phyloP scores from a whole-genome alignment of 2,329 filamentous ascomycete species.

The Periconia digitata region DNA sequence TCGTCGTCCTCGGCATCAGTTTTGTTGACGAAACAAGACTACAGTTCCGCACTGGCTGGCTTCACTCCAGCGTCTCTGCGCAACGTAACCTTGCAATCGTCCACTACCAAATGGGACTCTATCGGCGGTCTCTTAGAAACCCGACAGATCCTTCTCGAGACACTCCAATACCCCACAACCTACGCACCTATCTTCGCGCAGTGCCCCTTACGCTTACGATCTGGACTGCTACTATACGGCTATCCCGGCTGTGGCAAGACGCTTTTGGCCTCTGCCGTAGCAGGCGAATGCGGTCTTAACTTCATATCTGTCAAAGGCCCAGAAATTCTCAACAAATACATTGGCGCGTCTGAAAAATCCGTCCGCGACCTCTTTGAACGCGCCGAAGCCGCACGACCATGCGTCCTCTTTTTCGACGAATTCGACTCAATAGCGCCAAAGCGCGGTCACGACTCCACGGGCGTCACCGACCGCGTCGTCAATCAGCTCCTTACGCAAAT shows the following conservation, averaged over 20 bases:
- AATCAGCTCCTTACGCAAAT: constrained; percentile 98
- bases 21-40: constrained; percentile 72
- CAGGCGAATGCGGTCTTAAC: constrained; percentile 94
- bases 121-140: constrained; percentile 89
- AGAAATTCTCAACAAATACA: constrained; percentile 98
- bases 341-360: constrained; percentile 94
- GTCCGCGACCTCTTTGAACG: constrained; percentile 94
- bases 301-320: constrained; percentile 98
- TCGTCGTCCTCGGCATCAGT: constrained; percentile 47
- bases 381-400: constrained; percentile 85
- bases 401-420: constrained; percentile 97
- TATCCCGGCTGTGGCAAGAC: constrained; percentile 98
- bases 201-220: constrained; percentile 91
- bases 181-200: constrained; percentile 97
- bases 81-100: constrained; percentile 91
- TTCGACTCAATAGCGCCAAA: constrained; percentile 98
- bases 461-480: constrained; percentile 97
- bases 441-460: constrained; percentile 92
- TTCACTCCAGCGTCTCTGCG: constrained; percentile 94
- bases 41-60: constrained; percentile 79
- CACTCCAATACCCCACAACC: constrained; percentile 93
- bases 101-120: constrained; percentile 86
- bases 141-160: constrained; percentile 88
- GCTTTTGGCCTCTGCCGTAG: constrained; percentile 91
- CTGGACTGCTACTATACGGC: constrained; percentile 88